phyloP scores from a whole-genome alignment of 2,329 filamentous ascomycete genomes.

The Lachnum nothofagi region DNA sequence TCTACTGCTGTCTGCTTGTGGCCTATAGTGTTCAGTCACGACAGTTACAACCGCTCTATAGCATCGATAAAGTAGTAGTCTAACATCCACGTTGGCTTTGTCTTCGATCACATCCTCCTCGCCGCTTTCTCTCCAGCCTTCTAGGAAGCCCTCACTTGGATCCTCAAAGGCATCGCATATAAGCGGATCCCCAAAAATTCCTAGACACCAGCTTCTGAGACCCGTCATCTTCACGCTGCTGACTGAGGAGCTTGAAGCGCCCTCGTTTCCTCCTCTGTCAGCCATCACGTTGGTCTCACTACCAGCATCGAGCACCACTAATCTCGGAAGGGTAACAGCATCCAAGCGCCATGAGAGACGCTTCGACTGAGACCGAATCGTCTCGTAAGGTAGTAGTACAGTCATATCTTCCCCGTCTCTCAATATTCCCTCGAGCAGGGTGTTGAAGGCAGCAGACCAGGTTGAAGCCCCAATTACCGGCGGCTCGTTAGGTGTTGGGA shows the following conservation, averaged over 20 bases:
- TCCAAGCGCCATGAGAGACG: slow-evolving; percentile 48
- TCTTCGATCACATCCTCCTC: slow-evolving; percentile 39
- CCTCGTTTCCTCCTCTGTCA: slow-evolving; percentile 13
- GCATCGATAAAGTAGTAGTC: slow-evolving; percentile 53
- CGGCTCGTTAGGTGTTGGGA: slow-evolving; percentile 3
- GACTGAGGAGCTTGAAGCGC: slow-evolving; percentile 4
- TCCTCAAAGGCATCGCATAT: slow-evolving; percentile 46
- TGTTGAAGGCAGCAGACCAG: slow-evolving; percentile 55
- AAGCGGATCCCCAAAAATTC: slow-evolving; percentile 56
- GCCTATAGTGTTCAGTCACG: slow-evolving; percentile 52
- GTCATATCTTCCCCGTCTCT: slow-evolving; percentile 57
- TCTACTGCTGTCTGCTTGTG: slow-evolving; percentile 42
- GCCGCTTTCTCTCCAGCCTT: slow-evolving; percentile 37
- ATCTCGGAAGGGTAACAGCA: slow-evolving; percentile 44
- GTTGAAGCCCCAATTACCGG: slow-evolving; percentile 33
- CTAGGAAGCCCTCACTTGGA: slow-evolving; percentile 42
- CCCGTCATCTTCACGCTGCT: slow-evolving; percentile 39
- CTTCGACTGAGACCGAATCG: slow-evolving; percentile 48
- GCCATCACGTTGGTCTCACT: slow-evolving; percentile 49
- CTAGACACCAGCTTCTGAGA: slow-evolving; percentile 54
- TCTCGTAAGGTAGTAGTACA: slow-evolving; percentile 52
- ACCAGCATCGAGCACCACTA: slow-evolving; percentile 51
- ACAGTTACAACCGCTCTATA: slow-evolving; percentile 51
- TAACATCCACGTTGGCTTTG: slow-evolving; percentile 38
- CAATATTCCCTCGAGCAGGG: slow-evolving; percentile 50